Evolutionary conservation across 495 filamentous ascomycete genomes (phyloP).

Genomic region (Aspergillus ellipticus): DNA sequence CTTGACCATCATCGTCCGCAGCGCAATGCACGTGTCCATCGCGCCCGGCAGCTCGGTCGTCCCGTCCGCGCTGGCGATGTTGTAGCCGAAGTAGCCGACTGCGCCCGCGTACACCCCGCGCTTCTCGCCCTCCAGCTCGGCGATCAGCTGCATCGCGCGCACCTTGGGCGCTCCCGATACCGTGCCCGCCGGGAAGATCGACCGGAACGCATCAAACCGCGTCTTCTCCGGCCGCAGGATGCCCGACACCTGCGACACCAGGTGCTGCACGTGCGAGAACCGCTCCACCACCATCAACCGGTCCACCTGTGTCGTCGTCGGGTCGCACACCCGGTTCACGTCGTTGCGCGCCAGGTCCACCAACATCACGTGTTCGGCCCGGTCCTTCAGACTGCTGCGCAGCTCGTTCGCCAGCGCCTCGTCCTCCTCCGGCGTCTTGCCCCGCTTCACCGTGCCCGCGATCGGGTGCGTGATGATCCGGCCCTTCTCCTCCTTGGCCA

Average conservation of each 20-base stretch:
- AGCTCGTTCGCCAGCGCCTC: conserved; percentile 74
- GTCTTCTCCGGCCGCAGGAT: conserved; percentile 77
- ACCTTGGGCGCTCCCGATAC: conserved; percentile 95
- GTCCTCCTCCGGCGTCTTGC: conserved; percentile 76
- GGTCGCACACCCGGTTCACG: conserved; percentile 93
- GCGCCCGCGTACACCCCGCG: conserved; percentile 96
- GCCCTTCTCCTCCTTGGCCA: conserved; percentile 84
- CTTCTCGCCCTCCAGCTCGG: conserved; percentile 89
- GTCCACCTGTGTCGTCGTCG: conserved; percentile 81
- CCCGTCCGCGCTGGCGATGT: conserved; percentile 36
- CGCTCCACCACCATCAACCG: conserved; percentile 92
- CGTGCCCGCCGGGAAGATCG: conserved; percentile 93
- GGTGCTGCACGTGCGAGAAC: conserved; percentile 95
- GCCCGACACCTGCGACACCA: conserved; percentile 92
- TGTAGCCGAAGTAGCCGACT: conserved; percentile 70
- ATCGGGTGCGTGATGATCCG: conserved; percentile 96
- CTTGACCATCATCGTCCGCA: conserved; percentile 94
- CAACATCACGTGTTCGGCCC: conserved; percentile 98
- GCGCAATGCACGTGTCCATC: conserved; percentile 98
- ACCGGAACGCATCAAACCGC: conserved; percentile 91
- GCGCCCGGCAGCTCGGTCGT: conserved; percentile 60
- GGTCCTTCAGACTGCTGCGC: conserved; percentile 78
- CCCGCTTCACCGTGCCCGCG: conserved; percentile 88
- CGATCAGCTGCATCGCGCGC: conserved; percentile 93
- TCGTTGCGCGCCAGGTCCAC: conserved; percentile 98